Percentiles rank a stretch among this genome's conserved stretches.
Conservation (phyloP, 2,329 filamentous ascomycete species). For the Ambrosiella cleistominuta region DNA sequence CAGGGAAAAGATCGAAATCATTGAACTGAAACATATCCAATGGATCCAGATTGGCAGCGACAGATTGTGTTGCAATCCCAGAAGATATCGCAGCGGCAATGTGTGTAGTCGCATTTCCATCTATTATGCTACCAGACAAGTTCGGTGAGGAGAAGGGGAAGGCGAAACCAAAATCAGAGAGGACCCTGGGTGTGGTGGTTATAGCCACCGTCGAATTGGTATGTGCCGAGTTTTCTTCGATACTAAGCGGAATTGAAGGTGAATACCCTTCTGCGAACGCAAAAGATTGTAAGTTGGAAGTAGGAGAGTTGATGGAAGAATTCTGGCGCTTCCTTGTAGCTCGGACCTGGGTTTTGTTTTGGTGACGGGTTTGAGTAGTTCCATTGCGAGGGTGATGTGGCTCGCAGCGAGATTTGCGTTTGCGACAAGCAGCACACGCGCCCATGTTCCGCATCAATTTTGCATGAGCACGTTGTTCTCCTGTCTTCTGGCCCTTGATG, state of each 20-base stretch:
- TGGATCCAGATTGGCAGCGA: no score
- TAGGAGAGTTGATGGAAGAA: neutral
- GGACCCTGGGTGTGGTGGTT: neutral
- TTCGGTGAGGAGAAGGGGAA: neutral
- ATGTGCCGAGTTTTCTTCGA: neutral
- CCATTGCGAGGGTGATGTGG: slow-evolving; percentile 32
- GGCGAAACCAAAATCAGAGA: neutral
- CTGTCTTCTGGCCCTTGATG: slow-evolving; percentile 45
- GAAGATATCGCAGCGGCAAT: neutral
- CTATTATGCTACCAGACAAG: no score
- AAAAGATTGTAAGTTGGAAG: neutral
- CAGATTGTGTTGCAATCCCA: neutral
- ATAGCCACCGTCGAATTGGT: neutral
- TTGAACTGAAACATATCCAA: neutral
- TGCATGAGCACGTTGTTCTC: slow-evolving; percentile 50
- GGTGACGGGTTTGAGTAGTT: neutral
- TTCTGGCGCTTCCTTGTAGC: neutral
- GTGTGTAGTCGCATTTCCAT: no score
- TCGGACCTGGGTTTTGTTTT: neutral
- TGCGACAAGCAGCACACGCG: slow-evolving; percentile 44
- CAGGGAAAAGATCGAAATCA: neutral
- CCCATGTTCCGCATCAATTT: slow-evolving; percentile 50
- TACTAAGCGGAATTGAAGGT: neutral
- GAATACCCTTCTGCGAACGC: neutral
- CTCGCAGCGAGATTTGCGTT: slow-evolving; percentile 47